Base-by-base conservation (phyloP, 306 rosid genomes). In the Quercus cerris region DNA sequence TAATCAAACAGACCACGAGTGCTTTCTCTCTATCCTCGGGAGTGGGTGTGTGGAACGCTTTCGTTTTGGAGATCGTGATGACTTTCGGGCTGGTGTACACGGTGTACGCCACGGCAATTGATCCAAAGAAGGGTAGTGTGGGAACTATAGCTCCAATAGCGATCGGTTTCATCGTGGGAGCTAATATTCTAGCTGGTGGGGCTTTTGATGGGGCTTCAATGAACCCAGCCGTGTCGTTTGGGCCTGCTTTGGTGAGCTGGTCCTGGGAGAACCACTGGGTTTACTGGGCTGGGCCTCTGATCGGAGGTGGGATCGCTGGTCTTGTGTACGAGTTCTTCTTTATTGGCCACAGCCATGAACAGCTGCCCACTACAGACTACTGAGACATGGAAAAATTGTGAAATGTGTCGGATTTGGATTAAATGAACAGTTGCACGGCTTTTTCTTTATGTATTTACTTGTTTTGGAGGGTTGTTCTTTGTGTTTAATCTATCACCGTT, bases 11-110 rank as follows among this genome's bases (percentile, higher is more conserved):
- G 97, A 4, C 78, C 28, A 85, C 84, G 4, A 80, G 97, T 11
- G 86, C 94, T n/a, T 94, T 94, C 71, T 25, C 23, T 0, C 85
- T 91, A 0, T 77, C 93, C 0, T 28, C 90, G 0, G 97, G 97
- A 18, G 92, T 94, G 0, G 91, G 97, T 6, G 87, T 91, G 0
- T 92, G 97, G 75, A 79, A 91, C 77, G 97, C 92, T 0, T 81
- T 94, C 80, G 97, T 94, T 27, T 80, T 94, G 44, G 98, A 94
- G 76, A 94, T 92, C 55, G 97, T 92, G 86, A 78, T 94, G 97
- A 94, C 97, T 0, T 94, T 92, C 55, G 98, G 98, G 0, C 71
- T 94, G 79, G 98, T 94, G 31, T 94, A 94, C 93, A 94, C 98
- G 0, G 98, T 94, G 0, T 94, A 94, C 80, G 97, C 98, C 9